These are phyloP conservation scores for Suillus occidentalis DNA, from an alignment of 768 basidiomycete species.

Conservation along the genomic window DNA sequence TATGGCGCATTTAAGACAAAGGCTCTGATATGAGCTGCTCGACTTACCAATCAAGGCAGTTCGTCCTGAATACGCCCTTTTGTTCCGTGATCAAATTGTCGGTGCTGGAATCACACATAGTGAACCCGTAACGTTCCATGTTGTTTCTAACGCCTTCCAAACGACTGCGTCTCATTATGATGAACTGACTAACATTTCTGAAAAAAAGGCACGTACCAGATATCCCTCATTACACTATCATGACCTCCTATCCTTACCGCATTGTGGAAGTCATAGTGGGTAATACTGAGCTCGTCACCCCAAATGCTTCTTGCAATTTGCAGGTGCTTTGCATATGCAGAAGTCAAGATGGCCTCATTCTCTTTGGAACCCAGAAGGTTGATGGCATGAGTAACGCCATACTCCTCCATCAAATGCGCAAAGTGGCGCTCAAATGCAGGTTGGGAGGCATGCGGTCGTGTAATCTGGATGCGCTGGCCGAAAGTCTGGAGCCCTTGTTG, in stretches of 20 bases:
- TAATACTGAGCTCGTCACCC: constrained; percentile 72
- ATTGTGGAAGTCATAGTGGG: constrained; percentile 93
- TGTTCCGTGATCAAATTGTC: constrained; percentile 84
- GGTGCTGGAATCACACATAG: constrained; percentile 67
- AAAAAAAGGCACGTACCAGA: constrained; percentile 46
- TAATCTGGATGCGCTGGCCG: constrained; percentile 92
- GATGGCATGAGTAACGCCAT: constrained; percentile 81
- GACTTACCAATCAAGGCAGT: constrained; percentile 88
- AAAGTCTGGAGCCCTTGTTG: constrained; percentile 96
- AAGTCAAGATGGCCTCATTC: constrained; percentile 83
- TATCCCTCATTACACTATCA: constrained; percentile 77
- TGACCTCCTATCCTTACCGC: constrained; percentile 80
- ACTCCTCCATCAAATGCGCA: constrained; percentile 80
- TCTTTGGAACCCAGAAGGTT: constrained; percentile 92
- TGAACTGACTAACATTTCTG: constrained; percentile 6
- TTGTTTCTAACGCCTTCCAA: constrained; percentile 58
- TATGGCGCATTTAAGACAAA: constrained; percentile 31
- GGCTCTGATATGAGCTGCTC: not conserved
- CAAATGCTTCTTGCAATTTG: constrained; percentile 60
- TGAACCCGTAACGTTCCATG: constrained; percentile 83
- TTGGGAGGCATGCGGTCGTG: constrained; percentile 92
- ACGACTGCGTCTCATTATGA: constrained; percentile 42
- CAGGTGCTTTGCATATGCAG: constrained; percentile 82
- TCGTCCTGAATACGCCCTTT: constrained; percentile 89
- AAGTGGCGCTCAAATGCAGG: constrained; percentile 97